These are phyloP conservation scores for Keqinozyma sinolaborantium DNA, from an alignment of 1,139 yeast genomes.

Conservation along the genomic window DNA sequence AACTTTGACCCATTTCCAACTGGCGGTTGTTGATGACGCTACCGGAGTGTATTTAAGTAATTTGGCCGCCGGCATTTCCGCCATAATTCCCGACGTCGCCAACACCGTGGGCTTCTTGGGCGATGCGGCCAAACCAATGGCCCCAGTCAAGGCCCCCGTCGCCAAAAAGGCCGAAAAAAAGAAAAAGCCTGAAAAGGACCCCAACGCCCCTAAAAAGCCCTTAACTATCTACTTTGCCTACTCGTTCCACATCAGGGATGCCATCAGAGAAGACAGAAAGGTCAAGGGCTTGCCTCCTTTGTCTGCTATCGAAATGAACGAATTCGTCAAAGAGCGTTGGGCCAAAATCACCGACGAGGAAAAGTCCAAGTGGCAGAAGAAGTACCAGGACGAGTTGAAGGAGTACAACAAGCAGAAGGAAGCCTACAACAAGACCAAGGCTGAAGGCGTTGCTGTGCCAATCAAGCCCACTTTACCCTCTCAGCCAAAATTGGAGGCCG, in stretches of 20 bases:
- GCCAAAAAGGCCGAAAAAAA: constrained; percentile 25
- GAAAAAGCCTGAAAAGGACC: constrained; percentile 53
- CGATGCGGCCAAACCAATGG: constrained; percentile 2
- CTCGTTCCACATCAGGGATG: constrained; percentile 61
- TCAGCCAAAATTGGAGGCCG: constrained; percentile 3
- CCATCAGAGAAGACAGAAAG: constrained; percentile 62
- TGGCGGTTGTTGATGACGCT: constrained; percentile 34
- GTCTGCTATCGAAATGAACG: constrained; percentile 73
- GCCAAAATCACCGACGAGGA: constrained; percentile 61
- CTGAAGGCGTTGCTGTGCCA: constrained; percentile 8
- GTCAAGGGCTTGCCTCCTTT: constrained; percentile 57
- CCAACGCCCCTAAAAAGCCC: constrained; percentile 63
- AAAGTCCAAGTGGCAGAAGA: constrained; percentile 72
- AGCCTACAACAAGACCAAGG: constrained; percentile 45
- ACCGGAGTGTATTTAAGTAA: constrained; percentile 24
- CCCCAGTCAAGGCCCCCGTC: constrained; percentile 5
- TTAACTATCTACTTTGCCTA: constrained; percentile 81
- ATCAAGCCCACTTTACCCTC: constrained; percentile 1
- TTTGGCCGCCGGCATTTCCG: constrained; percentile 25
- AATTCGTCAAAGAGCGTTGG: constrained; percentile 78
- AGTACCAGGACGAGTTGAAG: constrained; percentile 63
- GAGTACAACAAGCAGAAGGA: constrained; percentile 63
- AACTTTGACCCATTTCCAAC: constrained; percentile 69
- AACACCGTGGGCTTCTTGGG: constrained; percentile 7
- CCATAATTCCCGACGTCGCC: constrained; percentile 14